phyloP scores from a whole-genome alignment of 768 basidiomycete species.

The Trametes meyenii region DNA sequence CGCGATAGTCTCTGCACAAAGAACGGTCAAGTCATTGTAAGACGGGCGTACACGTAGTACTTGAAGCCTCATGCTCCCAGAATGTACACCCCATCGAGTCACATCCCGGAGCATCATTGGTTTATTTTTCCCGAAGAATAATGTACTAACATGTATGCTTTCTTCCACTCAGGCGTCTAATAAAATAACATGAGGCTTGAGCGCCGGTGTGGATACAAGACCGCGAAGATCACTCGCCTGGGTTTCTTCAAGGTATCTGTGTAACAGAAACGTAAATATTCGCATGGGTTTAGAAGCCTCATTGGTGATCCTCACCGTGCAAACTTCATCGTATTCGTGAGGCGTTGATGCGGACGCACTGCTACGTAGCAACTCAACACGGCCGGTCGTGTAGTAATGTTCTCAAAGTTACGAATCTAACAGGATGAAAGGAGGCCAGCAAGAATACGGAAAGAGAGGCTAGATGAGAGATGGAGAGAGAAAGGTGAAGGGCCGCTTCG shows the following conservation, averaged over 20 bases:
- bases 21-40: not conserved
- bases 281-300: too few relatives aligned
- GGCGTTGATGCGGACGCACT: not conserved
- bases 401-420: not conserved
- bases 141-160: slow-evolving; percentile 50
- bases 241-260: slow-evolving; percentile 21
- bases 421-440: not conserved
- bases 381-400: not conserved
- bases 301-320: slow-evolving; percentile 4
- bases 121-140: not conserved
- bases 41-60: not conserved
- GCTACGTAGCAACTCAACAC: not conserved
- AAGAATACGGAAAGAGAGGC: not conserved
- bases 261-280: not conserved
- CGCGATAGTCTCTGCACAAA: slow-evolving; percentile 63
- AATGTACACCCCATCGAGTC: not conserved
- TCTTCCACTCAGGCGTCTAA: slow-evolving; percentile 24
- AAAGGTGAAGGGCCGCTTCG: not conserved
- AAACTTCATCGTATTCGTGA: slow-evolving; percentile 19
- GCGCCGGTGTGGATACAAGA: not conserved
- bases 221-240: slow-evolving; percentile 1
- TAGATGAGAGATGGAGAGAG: not conserved
- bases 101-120: not conserved
- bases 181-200: not conserved
- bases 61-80: not conserved